These are phyloP conservation scores for Ceratocystis lukuohia DNA, from an alignment of 2,329 filamentous ascomycete species.

Conservation along the genomic window DNA sequence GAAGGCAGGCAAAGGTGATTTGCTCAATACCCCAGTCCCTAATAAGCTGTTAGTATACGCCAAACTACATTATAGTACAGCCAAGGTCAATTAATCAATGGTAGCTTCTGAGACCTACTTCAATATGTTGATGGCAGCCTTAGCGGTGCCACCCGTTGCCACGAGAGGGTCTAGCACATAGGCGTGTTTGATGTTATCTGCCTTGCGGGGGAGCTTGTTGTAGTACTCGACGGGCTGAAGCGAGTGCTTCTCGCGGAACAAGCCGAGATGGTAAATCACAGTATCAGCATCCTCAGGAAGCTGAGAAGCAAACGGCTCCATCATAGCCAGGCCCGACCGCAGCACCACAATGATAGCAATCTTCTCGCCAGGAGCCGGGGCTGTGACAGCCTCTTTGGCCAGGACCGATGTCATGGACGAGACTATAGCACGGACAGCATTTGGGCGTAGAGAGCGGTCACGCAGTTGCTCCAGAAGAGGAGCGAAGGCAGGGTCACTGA, in stretches of 20 bases:
- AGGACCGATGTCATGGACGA: conserved; percentile 23
- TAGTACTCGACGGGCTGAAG: conserved; percentile 92
- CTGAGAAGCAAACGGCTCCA: conserved; percentile 48
- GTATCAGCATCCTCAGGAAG: conserved; percentile 67
- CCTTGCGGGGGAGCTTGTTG: conserved; percentile 81
- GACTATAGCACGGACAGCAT: conserved; percentile 22
- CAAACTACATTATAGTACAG: no score
- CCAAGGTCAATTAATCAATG: neutral
- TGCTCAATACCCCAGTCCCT: conserved; percentile 77
- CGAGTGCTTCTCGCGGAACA: conserved; percentile 80
- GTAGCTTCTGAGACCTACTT: conserved; percentile 25
- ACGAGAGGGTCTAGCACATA: conserved; percentile 87
- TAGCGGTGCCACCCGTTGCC: conserved; percentile 80
- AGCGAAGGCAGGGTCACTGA: conserved; percentile 13
- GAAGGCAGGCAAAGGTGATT: conserved; percentile 61
- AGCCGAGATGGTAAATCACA: conserved; percentile 81
- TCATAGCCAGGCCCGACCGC: conserved; percentile 30
- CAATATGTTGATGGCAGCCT: conserved; percentile 78
- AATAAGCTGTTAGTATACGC: neutral
- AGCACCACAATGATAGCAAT: conserved; percentile 27
- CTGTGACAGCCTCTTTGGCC: conserved; percentile 21
- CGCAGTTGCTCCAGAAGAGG: conserved; percentile 19
- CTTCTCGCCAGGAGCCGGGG: conserved; percentile 21
- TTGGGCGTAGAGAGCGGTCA: conserved; percentile 19
- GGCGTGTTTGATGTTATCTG: conserved; percentile 41